Evolutionary conservation across 163 green algal species (phyloP), one percentile per base, ranked within the genome.

Genomic region (Scenedesmus sp.): DNA sequence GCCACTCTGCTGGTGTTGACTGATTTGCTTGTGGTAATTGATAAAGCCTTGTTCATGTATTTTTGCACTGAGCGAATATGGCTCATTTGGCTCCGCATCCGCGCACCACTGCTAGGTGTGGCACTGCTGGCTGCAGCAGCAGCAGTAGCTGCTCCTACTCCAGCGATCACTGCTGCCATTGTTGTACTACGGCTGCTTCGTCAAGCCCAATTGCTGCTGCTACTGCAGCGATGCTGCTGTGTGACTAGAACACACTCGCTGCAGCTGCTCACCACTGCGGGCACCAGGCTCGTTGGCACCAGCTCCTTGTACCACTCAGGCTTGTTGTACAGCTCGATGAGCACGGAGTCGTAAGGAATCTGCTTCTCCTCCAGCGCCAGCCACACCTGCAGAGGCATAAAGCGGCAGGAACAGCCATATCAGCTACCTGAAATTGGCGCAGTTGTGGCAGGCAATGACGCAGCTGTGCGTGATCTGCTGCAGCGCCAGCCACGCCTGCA

Each of bases 251-350:
- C 12, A 68, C 24, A 26, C n/a, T n/a, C n/a, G n/a, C n/a, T 33
- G 30, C 40, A 26, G 26, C 65, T 18, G 44, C 85, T 84, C 46
- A 90, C 91, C 53, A 89, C 91, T 51, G 92, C 92, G n/a, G 92
- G 94, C 44, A 95, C 92, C 40, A 94, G 76, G 22, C 78, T 59
- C 9, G 94, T 95, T 24, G 94, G 94, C 40, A 96, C 92, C 26
- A 95, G 80, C 20, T 94, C 88, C 78, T 90, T 89, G 91, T 93
- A 96, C 94, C 94, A 96, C 3, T 93, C 80, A 15, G 94, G 94
- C 86, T 96, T 96, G 85, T 94, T 87, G 43, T 91, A 92, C 42
- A 96, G 91, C 59, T 94, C 91, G 24, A 96, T 95, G 42, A 96
- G 81, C 44, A 95, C 86, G 20, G 87, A 93, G 73, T 96, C 94